phyloP scores from a whole-genome alignment of 2,329 filamentous ascomycete species.

The Ascochyta pisi region DNA sequence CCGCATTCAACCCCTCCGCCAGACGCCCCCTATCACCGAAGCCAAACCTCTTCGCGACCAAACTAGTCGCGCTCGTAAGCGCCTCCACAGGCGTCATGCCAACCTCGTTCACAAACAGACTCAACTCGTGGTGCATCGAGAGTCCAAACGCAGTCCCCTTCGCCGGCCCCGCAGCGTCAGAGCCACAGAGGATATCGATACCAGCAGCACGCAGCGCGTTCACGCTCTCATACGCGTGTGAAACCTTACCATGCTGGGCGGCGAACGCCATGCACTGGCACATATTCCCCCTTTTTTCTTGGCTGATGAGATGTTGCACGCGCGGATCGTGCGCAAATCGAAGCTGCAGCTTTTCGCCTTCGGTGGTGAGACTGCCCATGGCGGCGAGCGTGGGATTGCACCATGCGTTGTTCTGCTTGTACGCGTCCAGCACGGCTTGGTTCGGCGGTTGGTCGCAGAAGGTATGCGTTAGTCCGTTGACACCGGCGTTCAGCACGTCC shows the following conservation, averaged over 20 bases:
- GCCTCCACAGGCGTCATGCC: slow-evolving; percentile 54
- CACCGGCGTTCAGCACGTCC: slow-evolving; percentile 51
- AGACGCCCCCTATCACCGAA: slow-evolving; percentile 52
- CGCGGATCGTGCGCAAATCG: slow-evolving; percentile 51
- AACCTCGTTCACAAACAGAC: slow-evolving; percentile 51
- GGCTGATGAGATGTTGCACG: slow-evolving; percentile 43
- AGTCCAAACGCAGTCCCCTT: slow-evolving; percentile 55
- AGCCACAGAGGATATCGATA: slow-evolving; percentile 52
- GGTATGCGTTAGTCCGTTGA: slow-evolving; percentile 55
- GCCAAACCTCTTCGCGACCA: slow-evolving; percentile 50
- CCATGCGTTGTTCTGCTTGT: slow-evolving; percentile 52
- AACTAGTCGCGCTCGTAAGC: slow-evolving; percentile 49
- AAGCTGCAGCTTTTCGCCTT: slow-evolving; percentile 50
- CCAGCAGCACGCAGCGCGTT: slow-evolving; percentile 49
- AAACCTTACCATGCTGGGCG: slow-evolving; percentile 39
- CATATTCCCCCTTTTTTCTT: slow-evolving; percentile 45
- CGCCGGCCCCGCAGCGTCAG: slow-evolving; percentile 53
- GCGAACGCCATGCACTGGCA: slow-evolving; percentile 53
- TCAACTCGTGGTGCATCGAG: slow-evolving; percentile 52
- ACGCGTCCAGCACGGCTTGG: slow-evolving; percentile 50
- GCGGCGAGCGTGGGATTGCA: slow-evolving; percentile 53
- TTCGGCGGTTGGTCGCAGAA: slow-evolving; percentile 52
- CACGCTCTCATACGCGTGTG: slow-evolving; percentile 54
- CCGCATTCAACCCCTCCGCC: slow-evolving; percentile 50
- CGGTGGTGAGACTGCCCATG: slow-evolving; percentile 50